Evolutionary conservation across 306 rosid species (phyloP).

Genomic region (Hippophae rhamnoides): DNA sequence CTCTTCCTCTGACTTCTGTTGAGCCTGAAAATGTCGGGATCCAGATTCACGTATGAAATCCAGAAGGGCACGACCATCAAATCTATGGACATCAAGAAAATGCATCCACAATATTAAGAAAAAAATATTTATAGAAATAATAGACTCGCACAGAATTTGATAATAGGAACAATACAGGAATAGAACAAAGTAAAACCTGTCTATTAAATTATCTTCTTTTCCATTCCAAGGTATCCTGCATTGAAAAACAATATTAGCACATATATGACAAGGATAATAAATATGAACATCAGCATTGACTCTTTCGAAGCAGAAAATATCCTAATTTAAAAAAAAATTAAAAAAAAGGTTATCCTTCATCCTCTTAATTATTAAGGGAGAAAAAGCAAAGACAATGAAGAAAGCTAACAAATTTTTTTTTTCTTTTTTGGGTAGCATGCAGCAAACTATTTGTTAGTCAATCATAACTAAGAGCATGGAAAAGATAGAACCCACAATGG

Average conservation of each 20-base stretch:
- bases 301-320: no score
- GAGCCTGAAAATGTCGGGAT: slow-evolving; percentile 46
- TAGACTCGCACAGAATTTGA: not conserved
- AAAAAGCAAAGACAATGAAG: no score
- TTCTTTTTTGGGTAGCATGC: no score
- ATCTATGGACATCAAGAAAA: slow-evolving; percentile 37
- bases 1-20: slow-evolving; percentile 81
- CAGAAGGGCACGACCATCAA: slow-evolving; percentile 95
- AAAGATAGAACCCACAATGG: no score
- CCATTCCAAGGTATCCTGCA: slow-evolving; percentile 99
- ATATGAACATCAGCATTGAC: no score
- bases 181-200: slow-evolving; percentile 36
- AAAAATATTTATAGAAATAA: not conserved
- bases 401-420: no score
- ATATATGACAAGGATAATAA: not conserved
- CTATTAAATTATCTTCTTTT: slow-evolving; percentile 82
- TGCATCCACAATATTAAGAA: slow-evolving; percentile 2
- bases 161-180: not conserved
- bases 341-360: no score
- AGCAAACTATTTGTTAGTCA: no score
- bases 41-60: slow-evolving; percentile 85
- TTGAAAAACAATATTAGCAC: slow-evolving; percentile 1
- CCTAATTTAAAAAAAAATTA: no score
- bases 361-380: no score
- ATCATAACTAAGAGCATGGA: no score